phyloP scores from a whole-genome alignment of 2,329 filamentous ascomycete species.

The Fusarium piperis region DNA sequence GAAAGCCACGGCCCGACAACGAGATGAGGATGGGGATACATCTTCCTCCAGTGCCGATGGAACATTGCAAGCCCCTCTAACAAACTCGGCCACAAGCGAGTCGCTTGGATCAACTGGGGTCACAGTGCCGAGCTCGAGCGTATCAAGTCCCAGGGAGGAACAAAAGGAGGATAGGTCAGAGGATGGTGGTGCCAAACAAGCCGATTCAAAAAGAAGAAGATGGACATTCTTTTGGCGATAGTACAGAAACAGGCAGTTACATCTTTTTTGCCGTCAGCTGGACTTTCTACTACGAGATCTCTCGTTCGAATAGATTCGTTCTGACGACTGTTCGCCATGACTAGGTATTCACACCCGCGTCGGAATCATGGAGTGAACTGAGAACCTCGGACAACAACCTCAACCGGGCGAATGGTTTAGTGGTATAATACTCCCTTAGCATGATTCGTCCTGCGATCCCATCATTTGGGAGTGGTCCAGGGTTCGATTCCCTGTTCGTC shows the following conservation, averaged over 20 bases:
- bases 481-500: not conserved
- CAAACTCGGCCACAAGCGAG: not conserved
- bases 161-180: not conserved
- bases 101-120: not conserved
- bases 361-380: not conserved
- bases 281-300: not conserved
- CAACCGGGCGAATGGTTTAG: not conserved
- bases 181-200: not conserved
- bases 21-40: not conserved
- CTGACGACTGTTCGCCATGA: no score
- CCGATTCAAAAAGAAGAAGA: not conserved
- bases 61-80: not conserved
- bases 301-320: not conserved
- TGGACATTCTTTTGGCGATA: not conserved
- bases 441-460: not conserved
- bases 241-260: not conserved
- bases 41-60: not conserved
- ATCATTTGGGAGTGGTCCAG: not conserved
- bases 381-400: not conserved
- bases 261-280: not conserved
- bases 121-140: not conserved
- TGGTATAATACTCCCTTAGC: not conserved
- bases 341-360: not conserved
- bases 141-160: not conserved
- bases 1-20: not conserved